Base-by-base conservation (phyloP, 305 asterid genomes). In the Plantago coronopus region DNA sequence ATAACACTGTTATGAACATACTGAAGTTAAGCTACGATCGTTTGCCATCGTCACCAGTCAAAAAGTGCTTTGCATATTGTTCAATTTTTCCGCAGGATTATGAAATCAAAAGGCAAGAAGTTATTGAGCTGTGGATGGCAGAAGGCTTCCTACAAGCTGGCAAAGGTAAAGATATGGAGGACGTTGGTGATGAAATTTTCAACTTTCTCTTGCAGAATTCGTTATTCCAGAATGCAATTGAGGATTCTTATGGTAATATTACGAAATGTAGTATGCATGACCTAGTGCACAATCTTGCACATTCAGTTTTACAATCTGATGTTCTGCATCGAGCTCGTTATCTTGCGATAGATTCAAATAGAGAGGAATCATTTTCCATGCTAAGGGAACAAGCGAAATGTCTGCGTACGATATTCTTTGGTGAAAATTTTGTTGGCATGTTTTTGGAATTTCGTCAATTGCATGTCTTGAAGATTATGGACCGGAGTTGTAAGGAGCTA, bases 91-190 rank as follows among this genome's bases (percentile, higher is more conserved):
- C 37, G 0, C 65, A 59, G 23, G 77, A 75, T 17, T 3, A 0
- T 8, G 1, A 3, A 9, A 59, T 75, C 0, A 17, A 8, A 10
- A 65, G 27, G 63, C 59, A 69, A 17, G 2, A 37, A 2, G 1
- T 79, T 19, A 54, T 79, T 18, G 59, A 72, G 16, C 57, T 57
- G 1, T 76, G 81, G 78, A 76, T 72, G 75, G 74, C 63, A 11
- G 69, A 63, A 38, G 77, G 70, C 5, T 72, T 57, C 37, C 73
- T 72, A 22, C 37, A 57, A 40, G 4, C n/a, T 16, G 58, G 22
- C 3, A 16, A 7, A 0, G 43, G 17, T 11, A 5, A 43, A 19
- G 58, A 72, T 18, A 47, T 53, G 64, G 67, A 58, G 34, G 13
- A 15, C 2, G 5, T 63, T 9, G 82, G 85, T 1, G 17, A 50